phyloP scores from a whole-genome alignment of 225 moss, liverwort and hornwort species.

The Pleurozium schreberi region DNA sequence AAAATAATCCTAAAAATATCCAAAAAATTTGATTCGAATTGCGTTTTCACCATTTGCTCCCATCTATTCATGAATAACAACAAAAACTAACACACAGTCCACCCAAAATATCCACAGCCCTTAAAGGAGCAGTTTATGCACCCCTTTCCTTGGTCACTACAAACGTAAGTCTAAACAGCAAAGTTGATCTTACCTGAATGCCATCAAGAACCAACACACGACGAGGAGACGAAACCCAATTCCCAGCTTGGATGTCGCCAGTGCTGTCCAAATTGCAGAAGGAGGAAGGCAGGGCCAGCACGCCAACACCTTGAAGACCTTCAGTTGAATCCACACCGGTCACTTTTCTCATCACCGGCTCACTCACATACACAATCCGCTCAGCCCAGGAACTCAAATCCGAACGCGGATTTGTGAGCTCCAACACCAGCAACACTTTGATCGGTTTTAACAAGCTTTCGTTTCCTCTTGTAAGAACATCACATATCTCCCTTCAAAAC shows the following conservation, averaged over 20 bases:
- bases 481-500: constrained; percentile 68
- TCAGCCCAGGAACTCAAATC: constrained; percentile 36
- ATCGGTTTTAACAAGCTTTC: constrained; percentile 9
- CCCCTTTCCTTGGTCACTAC: not conserved
- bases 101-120: not conserved
- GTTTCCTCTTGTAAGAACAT: constrained; percentile 7
- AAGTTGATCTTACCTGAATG: constrained; percentile 38
- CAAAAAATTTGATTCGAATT: not conserved
- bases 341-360: constrained; percentile 67
- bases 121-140: not conserved
- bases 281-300: constrained; percentile 58
- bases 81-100: not conserved
- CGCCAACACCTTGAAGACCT: constrained; percentile 51
- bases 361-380: constrained; percentile 61
- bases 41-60: not conserved
- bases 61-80: not conserved
- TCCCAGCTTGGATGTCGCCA: not conserved
- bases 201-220: constrained; percentile 81
- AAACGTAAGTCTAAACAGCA: not conserved
- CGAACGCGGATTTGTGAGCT: constrained; percentile 19
- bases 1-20: not conserved
- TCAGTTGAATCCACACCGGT: constrained; percentile 75
- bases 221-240: constrained; percentile 52
- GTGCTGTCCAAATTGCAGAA: constrained; percentile 34
- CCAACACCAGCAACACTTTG: constrained; percentile 58